Base-by-base conservation (phyloP, 2,329 filamentous ascomycete genomes). In the Chrysoporthe deuterocubensis region DNA sequence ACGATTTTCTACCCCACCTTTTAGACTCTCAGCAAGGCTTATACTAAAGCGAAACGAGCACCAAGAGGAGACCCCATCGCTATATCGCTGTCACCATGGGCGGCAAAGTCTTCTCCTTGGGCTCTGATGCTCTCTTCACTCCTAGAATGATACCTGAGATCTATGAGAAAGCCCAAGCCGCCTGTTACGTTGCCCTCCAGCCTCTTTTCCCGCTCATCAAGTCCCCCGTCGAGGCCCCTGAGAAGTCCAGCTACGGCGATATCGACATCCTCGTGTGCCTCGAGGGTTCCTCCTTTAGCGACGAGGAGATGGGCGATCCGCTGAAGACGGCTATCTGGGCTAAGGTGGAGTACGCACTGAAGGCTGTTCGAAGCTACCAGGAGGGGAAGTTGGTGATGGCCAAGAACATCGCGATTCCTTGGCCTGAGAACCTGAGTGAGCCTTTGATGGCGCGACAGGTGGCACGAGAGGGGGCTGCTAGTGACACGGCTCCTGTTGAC, bases 201-300 rank as follows among this genome's bases (percentile, higher is more conserved):
- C 72, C 79, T 1, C 77, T 90, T 3, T 93, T 87, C 72, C 65
- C 78, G 0, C 80, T 79, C 8, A 87, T 91, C 4, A 84, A 82
- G 0, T 82, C 85, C 0, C 89, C 91, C 0, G 85, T 90, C 40
- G 90, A 93, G 71, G 90, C 87, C 0, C 92, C 92, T 0, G 89
- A 76, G 1, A 96, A 96, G 77, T 54, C 71, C 0, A 86, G 89
- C 72, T 85, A 88, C 73, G 93, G 92, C 26, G 93, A 96, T 71
- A 80, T 96, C 48, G 92, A 96, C 77, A 82, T 94, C 68, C 77
- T 93, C 1, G 83, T 92, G 1, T 79, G 81, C 0, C 64, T 75
- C 0, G 74, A 75, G 60, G 62, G 59, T 1, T 48, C 54, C 21
- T 11, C 8, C 16, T 52, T 52, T 21, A 40, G 43, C 34, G 16